phyloP scores from a whole-genome alignment of 2,329 filamentous ascomycete genomes.

The Cytospora piceae region DNA sequence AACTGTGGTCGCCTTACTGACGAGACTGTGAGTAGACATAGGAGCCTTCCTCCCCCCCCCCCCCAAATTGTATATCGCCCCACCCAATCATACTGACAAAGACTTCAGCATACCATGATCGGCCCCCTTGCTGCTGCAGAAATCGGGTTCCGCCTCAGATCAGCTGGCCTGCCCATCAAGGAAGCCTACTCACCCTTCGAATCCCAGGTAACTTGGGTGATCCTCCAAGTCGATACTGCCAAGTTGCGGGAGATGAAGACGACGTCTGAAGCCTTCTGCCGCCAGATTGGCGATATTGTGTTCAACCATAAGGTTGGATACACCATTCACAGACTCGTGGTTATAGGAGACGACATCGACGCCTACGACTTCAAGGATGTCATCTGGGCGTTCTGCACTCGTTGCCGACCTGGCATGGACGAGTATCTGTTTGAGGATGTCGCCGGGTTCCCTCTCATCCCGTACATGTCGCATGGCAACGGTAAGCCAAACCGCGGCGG shows the following conservation, averaged over 20 bases:
- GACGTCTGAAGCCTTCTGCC: constrained; percentile 44
- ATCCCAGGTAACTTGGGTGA: constrained; percentile 53
- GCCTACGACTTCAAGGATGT: constrained; percentile 50
- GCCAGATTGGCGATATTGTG: constrained; percentile 47
- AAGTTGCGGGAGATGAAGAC: constrained; percentile 60
- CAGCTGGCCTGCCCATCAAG: constrained; percentile 46
- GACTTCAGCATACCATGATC: constrained; percentile 41
- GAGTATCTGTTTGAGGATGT: constrained; percentile 52
- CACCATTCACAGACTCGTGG: constrained; percentile 48
- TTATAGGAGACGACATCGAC: constrained; percentile 55
- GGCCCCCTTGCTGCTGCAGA: constrained; percentile 49
- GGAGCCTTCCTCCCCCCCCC: constrained; percentile 1
- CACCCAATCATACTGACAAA: background rate
- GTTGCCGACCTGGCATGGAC: constrained; percentile 49
- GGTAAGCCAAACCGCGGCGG: constrained; percentile 41
- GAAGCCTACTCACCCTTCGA: constrained; percentile 51
- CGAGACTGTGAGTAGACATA: constrained; percentile 40
- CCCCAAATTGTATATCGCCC: too few relatives aligned
- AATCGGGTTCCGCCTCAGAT: constrained; percentile 43
- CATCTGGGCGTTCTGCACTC: constrained; percentile 53
- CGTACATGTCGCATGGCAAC: constrained; percentile 51
- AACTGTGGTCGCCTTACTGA: constrained; percentile 50
- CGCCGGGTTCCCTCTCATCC: constrained; percentile 47
- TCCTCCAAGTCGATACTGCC: constrained; percentile 59
- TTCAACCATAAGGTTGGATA: constrained; percentile 48